Base-by-base conservation (phyloP, 2,329 filamentous ascomycete genomes). In the Fusarium nanum region DNA sequence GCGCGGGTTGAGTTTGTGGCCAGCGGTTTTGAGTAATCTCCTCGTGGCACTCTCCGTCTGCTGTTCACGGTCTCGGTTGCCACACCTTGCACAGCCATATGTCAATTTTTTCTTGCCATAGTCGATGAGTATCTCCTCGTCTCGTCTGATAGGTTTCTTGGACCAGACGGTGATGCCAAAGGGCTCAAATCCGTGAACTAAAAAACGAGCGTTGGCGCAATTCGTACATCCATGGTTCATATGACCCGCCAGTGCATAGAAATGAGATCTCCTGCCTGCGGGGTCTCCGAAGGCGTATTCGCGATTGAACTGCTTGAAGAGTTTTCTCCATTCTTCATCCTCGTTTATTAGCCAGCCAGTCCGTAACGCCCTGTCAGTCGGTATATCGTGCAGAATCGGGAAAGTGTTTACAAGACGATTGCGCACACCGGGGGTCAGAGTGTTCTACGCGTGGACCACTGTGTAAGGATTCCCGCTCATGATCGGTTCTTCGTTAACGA, bases 81-180 rank as follows among this genome's bases (percentile, higher is more conserved):
- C 53, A 32, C 76, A 78, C 8, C 67, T 18, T 1, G 55, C 54
- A 57, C 81, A 82, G 0, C 46, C 42, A 41, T 78, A 79, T 12
- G 64, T 53, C 55, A 77, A 60, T 5, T 41, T 41, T 41, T 76
- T 76, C 54, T 76, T 71, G 18, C n/a, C 9, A 58, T 83, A 82
- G 67, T 78, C 65, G 68, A 83, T 78, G 32, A 78, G 78, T 32
- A 83, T 65, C 67, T 83, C 76, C 7, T 81, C 73, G 13, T 72
- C 78, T 4, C 58, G 32, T 5, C 37, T 48, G 30, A 83, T 40
- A 5, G 46, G 8, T 12, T 46, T 67, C 9, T 52, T 7, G 2
- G 71, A 54, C 22, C 10, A 66, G 20, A 79, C 59, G 0, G 25
- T 56, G 16, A 79, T 78, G 3, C 9, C 5, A 25, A 73, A 44